phyloP scores from a whole-genome alignment of 2,329 filamentous ascomycete genomes.

The Epichloe festucae region DNA sequence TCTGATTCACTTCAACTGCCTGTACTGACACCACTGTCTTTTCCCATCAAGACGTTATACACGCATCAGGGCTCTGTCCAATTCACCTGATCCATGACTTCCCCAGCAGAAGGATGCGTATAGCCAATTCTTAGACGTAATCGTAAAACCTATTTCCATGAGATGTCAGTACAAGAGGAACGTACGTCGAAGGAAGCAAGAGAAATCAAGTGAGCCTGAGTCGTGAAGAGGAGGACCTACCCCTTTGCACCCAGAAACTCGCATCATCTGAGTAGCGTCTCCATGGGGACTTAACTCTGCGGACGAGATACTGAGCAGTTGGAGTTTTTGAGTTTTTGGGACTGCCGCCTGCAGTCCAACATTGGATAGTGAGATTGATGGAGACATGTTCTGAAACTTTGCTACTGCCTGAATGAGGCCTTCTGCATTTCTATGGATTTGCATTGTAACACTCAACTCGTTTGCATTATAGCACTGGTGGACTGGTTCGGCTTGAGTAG shows the following conservation, averaged over 20 bases:
- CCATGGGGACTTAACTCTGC: conserved; percentile 62
- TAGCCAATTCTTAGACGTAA: conserved; percentile 79
- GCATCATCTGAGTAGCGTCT: conserved; percentile 85
- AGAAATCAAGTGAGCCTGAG: background rate
- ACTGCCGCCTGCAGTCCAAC: conserved; percentile 90
- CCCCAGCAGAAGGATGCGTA: conserved; percentile 52
- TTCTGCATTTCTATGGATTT: conserved; percentile 71
- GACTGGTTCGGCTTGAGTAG: conserved; percentile 33
- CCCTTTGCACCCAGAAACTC: conserved; percentile 70
- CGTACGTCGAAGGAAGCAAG: background rate
- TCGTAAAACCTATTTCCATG: conserved; percentile 53
- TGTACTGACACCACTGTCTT: background rate
- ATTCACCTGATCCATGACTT: conserved; percentile 85
- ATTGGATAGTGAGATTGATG: conserved; percentile 50
- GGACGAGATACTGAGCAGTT: conserved; percentile 79
- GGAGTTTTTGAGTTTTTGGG: conserved; percentile 89
- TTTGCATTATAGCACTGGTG: conserved; percentile 79
- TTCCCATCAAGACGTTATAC: background rate
- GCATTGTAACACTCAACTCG: conserved; percentile 66
- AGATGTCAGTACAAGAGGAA: conserved; percentile 3
- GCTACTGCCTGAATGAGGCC: conserved; percentile 70
- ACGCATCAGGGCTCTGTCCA: conserved; percentile 66
- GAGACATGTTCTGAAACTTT: conserved; percentile 67
- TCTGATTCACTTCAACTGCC: background rate
- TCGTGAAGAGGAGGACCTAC: conserved; percentile 48